Evolutionary conservation across 108 stramenopile genomes (phyloP), one percentile per base, ranked within the genome.

Genomic region (Cyclotella cryptica): DNA sequence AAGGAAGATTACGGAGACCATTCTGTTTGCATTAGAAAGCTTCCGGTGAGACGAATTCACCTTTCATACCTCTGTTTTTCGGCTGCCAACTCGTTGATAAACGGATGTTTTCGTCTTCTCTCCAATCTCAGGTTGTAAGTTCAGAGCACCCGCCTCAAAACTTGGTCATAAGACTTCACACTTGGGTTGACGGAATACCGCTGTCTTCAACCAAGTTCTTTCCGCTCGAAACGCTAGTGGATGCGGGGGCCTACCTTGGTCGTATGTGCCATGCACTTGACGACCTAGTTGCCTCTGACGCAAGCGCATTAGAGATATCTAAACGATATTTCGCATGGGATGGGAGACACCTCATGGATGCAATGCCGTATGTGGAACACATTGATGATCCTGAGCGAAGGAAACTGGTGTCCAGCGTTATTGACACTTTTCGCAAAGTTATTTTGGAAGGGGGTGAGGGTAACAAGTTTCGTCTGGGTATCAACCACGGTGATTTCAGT

Each of bases 241-340:
- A 88, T 67, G 88, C 96, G 13, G 96, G 96, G 22, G 72, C 72
- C 19, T 94, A 83, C 58, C 72, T 97, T 28, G 96, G 92, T 11
- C 78, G 79, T 21, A 66, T 93, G 52, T 72, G 87, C 58, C 57
- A 64, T 46, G 84, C 84, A 30, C 73, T 93, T 27, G 92, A 93
- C 74, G 65, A 74, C 27, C 70, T 90, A 8, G 81, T 78, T 24
- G 55, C 52, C 39, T 71, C 74, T 14, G 52, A 86, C 59, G 58
- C 63, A 26, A 27, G 58, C 24, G 53, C 73, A 15, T 53, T 75
- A 6, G 19, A 64, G 35, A 78, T 90, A 1, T 81, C 90, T 1
- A 85, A 92, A 44, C 72, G 89, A 44, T 93, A 85, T 72, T 90
- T 92, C 83, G 89, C 89, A 58, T 96, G 96, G 96, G 91, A 96